Conservation (phyloP, 2,329 filamentous ascomycete genomes). For the Zymoseptoria crescenta region DNA sequence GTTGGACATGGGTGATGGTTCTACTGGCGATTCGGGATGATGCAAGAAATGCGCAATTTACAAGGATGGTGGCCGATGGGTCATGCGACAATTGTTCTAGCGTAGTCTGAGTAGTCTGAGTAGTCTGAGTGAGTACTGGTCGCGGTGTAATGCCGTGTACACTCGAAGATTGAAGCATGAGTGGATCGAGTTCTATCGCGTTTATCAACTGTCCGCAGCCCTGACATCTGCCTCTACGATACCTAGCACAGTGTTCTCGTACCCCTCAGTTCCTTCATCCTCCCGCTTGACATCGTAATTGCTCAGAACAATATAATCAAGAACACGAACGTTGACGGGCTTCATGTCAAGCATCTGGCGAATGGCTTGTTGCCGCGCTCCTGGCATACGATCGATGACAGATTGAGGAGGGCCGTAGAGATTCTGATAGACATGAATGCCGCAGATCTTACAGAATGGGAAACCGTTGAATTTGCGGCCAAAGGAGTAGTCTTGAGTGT, state of each 20-base stretch:
- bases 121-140: not conserved
- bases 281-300: not conserved
- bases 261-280: conserved; percentile 2
- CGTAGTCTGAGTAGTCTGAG: not conserved
- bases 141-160: too few species aligned
- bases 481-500: conserved; percentile 3
- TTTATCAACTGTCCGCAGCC: not conserved
- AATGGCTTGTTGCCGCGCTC: not conserved
- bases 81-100: not conserved
- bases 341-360: conserved; percentile 1
- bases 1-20: not conserved
- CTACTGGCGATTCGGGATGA: not conserved
- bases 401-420: not conserved
- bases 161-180: too few species aligned
- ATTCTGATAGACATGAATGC: conserved; percentile 1
- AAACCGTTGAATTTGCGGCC: conserved; percentile 1
- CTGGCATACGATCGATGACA: not conserved
- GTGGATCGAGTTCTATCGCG: too few species aligned
- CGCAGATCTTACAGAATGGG: conserved; percentile 2
- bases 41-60: not conserved
- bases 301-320: not conserved
- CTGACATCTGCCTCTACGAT: not conserved
- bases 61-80: not conserved
- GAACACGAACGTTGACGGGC: not conserved
- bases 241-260: conserved; percentile 1